Conservation (phyloP, 73 alveolate species). For the Tetrahymena malaccensis region DNA sequence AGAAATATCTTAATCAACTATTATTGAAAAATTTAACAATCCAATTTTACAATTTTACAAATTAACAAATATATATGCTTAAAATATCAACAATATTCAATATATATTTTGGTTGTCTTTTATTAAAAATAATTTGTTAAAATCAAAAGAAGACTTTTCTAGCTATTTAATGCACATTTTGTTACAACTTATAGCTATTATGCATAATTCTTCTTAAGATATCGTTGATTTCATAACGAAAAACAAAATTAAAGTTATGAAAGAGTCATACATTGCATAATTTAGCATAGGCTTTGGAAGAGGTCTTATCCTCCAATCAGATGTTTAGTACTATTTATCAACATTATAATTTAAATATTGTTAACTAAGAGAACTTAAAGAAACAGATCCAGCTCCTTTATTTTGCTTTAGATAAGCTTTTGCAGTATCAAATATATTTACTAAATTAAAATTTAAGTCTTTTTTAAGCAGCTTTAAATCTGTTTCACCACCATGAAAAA, state of each 20-base stretch:
- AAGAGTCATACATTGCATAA: slow-evolving; percentile 26
- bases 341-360: neutral
- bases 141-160: neutral
- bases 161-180: neutral
- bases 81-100: neutral
- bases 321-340: slow-evolving; percentile 6
- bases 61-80: no score
- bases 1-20: neutral
- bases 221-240: neutral
- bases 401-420: neutral
- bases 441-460: slow-evolving; percentile 1
- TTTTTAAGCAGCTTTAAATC: neutral
- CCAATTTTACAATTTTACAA: no score
- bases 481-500: slow-evolving; percentile 22
- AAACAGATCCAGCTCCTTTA: neutral
- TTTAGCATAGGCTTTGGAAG: slow-evolving; percentile 6
- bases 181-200: neutral
- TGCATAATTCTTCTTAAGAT: neutral
- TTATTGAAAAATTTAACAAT: neutral
- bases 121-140: neutral
- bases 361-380: neutral
- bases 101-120: neutral
- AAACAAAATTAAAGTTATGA: neutral
- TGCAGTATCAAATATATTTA: slow-evolving; percentile 8
- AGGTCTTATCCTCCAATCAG: slow-evolving; percentile 48